Percentiles rank a stretch among this genome's conserved stretches.
These are phyloP conservation scores for Euphorbia neoarborescens DNA, from an alignment of 441 rosid species.

Conservation along the genomic window DNA sequence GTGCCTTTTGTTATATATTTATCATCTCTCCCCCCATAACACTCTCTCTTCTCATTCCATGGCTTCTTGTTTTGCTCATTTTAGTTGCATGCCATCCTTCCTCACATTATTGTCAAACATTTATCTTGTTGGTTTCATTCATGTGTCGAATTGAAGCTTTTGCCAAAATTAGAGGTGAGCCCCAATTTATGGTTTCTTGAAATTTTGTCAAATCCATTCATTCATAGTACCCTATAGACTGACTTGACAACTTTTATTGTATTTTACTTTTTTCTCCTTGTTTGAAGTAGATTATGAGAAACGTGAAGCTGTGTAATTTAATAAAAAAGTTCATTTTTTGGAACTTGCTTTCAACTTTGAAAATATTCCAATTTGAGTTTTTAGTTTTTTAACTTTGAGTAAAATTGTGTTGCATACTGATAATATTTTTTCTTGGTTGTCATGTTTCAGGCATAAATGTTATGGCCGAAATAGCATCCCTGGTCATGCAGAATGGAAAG, in stretches of 20 bases:
- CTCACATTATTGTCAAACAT: conserved; percentile 13
- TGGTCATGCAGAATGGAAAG: conserved; percentile 94
- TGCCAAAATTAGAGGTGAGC: conserved; percentile 83
- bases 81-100: conserved; percentile 2
- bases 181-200: conserved; percentile 9
- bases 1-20: background rate
- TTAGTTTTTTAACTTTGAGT: background rate
- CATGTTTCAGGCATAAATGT: conserved; percentile 69
- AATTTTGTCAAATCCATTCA: background rate
- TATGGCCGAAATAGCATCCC: conserved; percentile 91
- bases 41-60: background rate
- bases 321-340: background rate
- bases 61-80: conserved; percentile 10
- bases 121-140: conserved; percentile 19
- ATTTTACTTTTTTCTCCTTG: background rate
- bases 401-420: background rate
- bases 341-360: background rate
- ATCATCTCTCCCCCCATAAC: background rate
- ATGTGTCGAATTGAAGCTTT: conserved; percentile 46
- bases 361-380: background rate
- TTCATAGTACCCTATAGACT: background rate
- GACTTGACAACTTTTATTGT: background rate
- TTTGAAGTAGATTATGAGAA: background rate
- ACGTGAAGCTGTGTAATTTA: background rate
- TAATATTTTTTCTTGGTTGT: conserved; percentile 7